Evolutionary conservation across 345 rosid species (phyloP).

Genomic region (Trapa bicornis): DNA sequence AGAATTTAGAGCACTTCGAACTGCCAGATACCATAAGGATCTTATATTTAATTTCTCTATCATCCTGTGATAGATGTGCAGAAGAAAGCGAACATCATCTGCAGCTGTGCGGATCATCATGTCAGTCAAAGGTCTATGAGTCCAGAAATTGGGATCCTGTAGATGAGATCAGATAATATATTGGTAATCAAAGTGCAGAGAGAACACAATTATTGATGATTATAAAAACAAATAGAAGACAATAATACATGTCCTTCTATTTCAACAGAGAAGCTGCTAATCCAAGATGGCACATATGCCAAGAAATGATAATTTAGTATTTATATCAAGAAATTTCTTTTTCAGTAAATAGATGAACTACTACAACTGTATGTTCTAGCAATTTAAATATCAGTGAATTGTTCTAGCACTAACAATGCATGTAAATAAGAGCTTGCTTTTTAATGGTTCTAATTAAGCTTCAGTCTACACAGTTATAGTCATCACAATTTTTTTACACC

Average conservation of each 20-base stretch:
- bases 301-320: not conserved
- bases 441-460: not conserved
- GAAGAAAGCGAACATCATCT: slow-evolving; percentile 93
- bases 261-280: not conserved
- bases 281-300: not conserved
- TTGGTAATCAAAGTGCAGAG: not conserved
- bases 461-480: not conserved
- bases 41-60: slow-evolving; percentile 54
- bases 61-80: slow-evolving; percentile 65
- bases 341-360: not conserved
- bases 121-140: slow-evolving; percentile 66
- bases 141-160: slow-evolving; percentile 92
- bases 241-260: not conserved
- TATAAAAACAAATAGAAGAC: too few relatives aligned
- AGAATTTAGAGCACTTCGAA: slow-evolving; percentile 70
- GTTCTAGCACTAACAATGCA: not conserved
- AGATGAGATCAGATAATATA: not conserved
- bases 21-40: slow-evolving; percentile 71
- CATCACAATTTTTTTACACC: not conserved
- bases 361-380: not conserved
- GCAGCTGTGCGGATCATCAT: slow-evolving; percentile 89
- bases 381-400: not conserved
- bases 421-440: not conserved
- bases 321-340: not conserved
- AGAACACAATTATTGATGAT: not conserved